Conservation (phyloP, 495 filamentous ascomycete genomes). For the Penicillium mononematosum region DNA sequence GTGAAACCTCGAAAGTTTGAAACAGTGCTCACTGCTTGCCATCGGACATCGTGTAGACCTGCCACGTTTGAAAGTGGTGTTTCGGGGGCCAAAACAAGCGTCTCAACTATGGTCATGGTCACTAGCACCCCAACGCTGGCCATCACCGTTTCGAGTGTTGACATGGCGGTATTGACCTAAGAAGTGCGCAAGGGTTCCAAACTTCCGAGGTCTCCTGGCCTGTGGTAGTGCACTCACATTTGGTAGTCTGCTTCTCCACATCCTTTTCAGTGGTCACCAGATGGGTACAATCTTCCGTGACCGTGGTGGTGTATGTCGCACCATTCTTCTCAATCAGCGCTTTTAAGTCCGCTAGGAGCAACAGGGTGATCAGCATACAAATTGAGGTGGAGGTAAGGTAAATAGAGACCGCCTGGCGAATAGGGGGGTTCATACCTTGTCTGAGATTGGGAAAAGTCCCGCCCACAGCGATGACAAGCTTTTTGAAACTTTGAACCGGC, state of each 20-base stretch:
- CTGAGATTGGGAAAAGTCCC: constrained; percentile 56
- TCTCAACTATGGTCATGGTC: neutral
- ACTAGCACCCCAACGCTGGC: neutral
- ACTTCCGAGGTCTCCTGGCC: neutral
- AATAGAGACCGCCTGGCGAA: constrained; percentile 2
- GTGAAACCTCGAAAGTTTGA: neutral
- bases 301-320: constrained; percentile 43
- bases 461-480: constrained; percentile 55
- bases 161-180: neutral
- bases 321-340: constrained; percentile 47
- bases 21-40: neutral
- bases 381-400: neutral
- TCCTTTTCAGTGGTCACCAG: constrained; percentile 56
- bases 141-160: neutral
- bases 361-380: constrained; percentile 32
- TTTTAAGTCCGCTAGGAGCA: constrained; percentile 37
- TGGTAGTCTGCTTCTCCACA: constrained; percentile 45
- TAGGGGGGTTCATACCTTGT: constrained; percentile 44
- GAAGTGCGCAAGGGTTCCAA: neutral
- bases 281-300: constrained; percentile 57
- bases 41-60: neutral
- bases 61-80: neutral
- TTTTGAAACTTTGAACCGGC: constrained; percentile 36
- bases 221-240: constrained; percentile 33
- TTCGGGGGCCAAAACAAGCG: neutral